Percentiles rank a stretch among this genome's conserved stretches.
Evolutionary conservation across 768 basidiomycete species (phyloP).

Genomic region (Rhodotorula babjevae): DNA sequence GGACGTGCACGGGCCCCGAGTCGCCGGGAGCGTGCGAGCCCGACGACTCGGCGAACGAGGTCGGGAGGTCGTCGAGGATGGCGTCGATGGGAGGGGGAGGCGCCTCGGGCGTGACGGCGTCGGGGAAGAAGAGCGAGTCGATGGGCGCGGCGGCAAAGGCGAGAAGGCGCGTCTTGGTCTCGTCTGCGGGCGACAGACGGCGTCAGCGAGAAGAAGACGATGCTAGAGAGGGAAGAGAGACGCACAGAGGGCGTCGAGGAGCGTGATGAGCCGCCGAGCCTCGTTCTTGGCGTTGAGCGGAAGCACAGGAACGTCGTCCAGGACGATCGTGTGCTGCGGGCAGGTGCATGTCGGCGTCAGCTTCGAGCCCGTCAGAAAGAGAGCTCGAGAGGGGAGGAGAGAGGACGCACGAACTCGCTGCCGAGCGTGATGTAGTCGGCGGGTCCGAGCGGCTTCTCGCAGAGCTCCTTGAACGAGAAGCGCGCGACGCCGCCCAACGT

Average conservation of each 20-base stretch:
- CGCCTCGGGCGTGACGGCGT: constrained; percentile 45
- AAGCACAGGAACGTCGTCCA: constrained; percentile 55
- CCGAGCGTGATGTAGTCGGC: constrained; percentile 61
- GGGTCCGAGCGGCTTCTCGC: constrained; percentile 55
- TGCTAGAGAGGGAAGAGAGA: constrained; percentile 25
- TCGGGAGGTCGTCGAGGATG: constrained; percentile 3
- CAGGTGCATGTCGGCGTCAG: background rate
- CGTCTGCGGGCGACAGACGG: constrained; percentile 7
- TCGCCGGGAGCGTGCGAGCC: constrained; percentile 28
- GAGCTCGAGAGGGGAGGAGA: background rate
- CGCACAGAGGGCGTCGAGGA: constrained; percentile 60
- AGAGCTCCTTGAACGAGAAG: constrained; percentile 56
- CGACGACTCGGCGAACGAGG: constrained; percentile 41
- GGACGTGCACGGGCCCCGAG: constrained; percentile 14
- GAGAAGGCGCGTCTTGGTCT: constrained; percentile 39
- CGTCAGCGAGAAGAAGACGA: constrained; percentile 45
- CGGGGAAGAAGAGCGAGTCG: constrained; percentile 58
- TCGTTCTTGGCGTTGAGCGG: constrained; percentile 57
- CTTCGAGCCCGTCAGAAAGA: no score
- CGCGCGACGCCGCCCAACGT: constrained; percentile 48
- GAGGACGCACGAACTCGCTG: constrained; percentile 47
- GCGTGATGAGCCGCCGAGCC: constrained; percentile 59
- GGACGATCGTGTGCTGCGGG: constrained; percentile 50
- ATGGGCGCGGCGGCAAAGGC: constrained; percentile 50
- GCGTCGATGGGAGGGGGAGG: background rate